Conservation (phyloP, 2,329 filamentous ascomycete genomes). For the Aspergillus sp. region DNA sequence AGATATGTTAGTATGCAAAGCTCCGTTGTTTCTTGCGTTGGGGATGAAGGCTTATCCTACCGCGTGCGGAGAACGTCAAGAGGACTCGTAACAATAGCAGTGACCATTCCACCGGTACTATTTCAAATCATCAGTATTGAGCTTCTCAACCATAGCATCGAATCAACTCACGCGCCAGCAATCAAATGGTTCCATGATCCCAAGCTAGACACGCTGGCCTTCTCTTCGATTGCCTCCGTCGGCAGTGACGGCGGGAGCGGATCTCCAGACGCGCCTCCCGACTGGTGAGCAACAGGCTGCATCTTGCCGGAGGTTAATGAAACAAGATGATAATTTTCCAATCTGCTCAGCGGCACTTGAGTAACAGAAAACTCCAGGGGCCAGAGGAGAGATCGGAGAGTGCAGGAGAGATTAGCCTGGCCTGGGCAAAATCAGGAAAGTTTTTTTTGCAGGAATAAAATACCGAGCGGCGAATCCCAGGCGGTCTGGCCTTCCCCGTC, state of each 20-base stretch:
- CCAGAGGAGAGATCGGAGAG: neutral
- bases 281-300: constrained; percentile 12
- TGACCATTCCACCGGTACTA: constrained; percentile 73
- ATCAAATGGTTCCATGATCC: constrained; percentile 34
- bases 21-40: neutral
- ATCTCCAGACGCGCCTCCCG: constrained; percentile 8
- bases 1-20: neutral
- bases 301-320: constrained; percentile 1
- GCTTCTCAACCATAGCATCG: neutral
- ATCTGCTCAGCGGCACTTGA: neutral
- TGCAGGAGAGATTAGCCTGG: neutral
- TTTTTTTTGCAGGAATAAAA: constrained; percentile 9
- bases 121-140: neutral
- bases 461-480: constrained; percentile 9
- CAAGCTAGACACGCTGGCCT: constrained; percentile 9
- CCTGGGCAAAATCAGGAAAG: neutral
- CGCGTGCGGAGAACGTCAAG: constrained; percentile 98
- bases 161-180: constrained; percentile 36
- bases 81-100: constrained; percentile 87
- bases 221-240: constrained; percentile 4
- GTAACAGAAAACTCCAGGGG: neutral
- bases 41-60: constrained; percentile 13
- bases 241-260: constrained; percentile 13
- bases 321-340: neutral
- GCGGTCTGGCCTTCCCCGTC: constrained; percentile 1